phyloP scores from a whole-genome alignment of 495 filamentous ascomycete species.

The Neurospora sp. region DNA sequence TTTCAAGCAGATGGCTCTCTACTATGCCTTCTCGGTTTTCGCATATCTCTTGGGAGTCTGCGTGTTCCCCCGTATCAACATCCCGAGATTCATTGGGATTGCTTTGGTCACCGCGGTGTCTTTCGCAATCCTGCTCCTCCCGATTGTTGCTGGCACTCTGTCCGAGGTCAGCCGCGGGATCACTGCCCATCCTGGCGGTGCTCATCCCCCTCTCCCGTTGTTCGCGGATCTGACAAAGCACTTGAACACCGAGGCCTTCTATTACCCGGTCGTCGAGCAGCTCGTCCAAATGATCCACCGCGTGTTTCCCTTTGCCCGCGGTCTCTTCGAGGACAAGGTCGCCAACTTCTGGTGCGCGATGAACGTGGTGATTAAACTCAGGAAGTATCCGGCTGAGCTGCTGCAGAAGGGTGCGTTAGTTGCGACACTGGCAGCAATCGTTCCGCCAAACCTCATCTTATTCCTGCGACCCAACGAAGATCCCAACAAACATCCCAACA shows the following conservation, averaged over 20 bases:
- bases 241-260: slow-evolving; percentile 51
- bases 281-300: slow-evolving; percentile 72
- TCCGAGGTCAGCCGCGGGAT: slow-evolving; percentile 49
- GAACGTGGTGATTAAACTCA: slow-evolving; percentile 80
- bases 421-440: slow-evolving; percentile 65
- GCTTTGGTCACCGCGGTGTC: slow-evolving; percentile 59
- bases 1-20: slow-evolving; percentile 98
- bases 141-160: slow-evolving; percentile 56
- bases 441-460: slow-evolving; percentile 66
- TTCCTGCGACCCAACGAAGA: slow-evolving; percentile 69
- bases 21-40: slow-evolving; percentile 89
- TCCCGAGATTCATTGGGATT: slow-evolving; percentile 63
- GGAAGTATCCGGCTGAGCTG: slow-evolving; percentile 51
- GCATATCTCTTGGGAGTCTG: slow-evolving; percentile 84
- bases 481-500: slow-evolving; percentile 65
- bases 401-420: slow-evolving; percentile 70
- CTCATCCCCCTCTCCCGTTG: slow-evolving; percentile 46
- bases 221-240: slow-evolving; percentile 47
- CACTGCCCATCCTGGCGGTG: slow-evolving; percentile 34
- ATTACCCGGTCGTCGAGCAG: slow-evolving; percentile 67
- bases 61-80: slow-evolving; percentile 59
- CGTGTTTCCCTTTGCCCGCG: slow-evolving; percentile 89
- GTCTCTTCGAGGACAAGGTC: slow-evolving; percentile 96
- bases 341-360: slow-evolving; percentile 95
- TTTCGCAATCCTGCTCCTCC: slow-evolving; percentile 65